Base-by-base conservation (phyloP, 345 rosid species). In the Citrus cavaleriei region DNA sequence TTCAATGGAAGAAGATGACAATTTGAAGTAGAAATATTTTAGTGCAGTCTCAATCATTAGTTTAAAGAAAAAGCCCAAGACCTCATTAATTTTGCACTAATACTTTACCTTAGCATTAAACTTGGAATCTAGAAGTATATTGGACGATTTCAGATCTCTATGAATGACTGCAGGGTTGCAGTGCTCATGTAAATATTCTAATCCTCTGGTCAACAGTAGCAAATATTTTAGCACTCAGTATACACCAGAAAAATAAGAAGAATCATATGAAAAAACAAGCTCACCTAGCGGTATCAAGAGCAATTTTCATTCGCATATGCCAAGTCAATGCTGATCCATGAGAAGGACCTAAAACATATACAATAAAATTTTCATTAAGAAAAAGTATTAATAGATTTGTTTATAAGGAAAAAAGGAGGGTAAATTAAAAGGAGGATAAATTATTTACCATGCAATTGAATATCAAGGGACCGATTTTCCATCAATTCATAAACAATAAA, bases 111-210 rank as follows among this genome's bases (percentile, higher is more conserved):
- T 96, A 34, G 99, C 99, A 73, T 91, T 93, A 89, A 90, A 96
- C 79, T 87, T 88, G 76, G 92, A 84, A 81, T 94, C 99, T 83
- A 96, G 78, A 61, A 96, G 92, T 73, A 96, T 90, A 84, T 96
- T 96, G 79, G 99, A 95, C 3, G 99, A 89, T 90, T 96, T 96
- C 87, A 96, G 91, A 91, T 96, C 99, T 81, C 99, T 91, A 88
- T 96, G 99, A 74, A 96, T 94, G 85, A 96, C 93, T 42, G 88
- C 84, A 73, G 99, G 99, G 78, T 83, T 90, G 87, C 98, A 93
- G 83, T 84, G 95, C 81, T 93, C 97, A 77, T 96, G 99, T 74
- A 96, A 83, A 91, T 96, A 93, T 75, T 96, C 99, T 81, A 96
- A 81, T 85, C 97, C 99, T 87, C 99, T 96, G 85, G 83, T 82